Evolutionary conservation across 805 yeast genomes (phyloP), one percentile per base, ranked within the genome.

Genomic region (Metschnikowia colocasiae): DNA sequence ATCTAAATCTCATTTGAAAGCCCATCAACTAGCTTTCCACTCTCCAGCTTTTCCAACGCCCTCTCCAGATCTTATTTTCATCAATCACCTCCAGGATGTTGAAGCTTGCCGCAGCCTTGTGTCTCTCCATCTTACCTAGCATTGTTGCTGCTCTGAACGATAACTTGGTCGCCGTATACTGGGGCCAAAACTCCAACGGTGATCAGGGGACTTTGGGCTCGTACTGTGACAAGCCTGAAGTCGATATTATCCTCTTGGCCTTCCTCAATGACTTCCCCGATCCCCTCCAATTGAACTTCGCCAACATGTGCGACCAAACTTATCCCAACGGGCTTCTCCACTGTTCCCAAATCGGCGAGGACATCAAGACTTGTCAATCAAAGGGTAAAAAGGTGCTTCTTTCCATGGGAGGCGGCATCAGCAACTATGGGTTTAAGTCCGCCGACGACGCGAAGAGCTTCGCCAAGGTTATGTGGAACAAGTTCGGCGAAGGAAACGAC

Each of bases 141-240:
- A n/a, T 39, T 20, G 26, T n/a, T 12, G 41, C 42, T 29, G 34
- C 34, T 9, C 42, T 29, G 42, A 19, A 8, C 13, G 42, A 39
- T 27, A 41, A 41, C 26, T 45, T 87, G 54, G 79, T 88, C 32
- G 96, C 85, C 19, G 74, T 86, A 6, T 89, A 89, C 68, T 89
- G 96, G 96, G 96, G 97, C 45, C 96, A 89, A 67, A 79, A 80
- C 57, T 81, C 92, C 13, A 46, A 46, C 44, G 82, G 78, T 9
- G 39, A 56, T 39, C 82, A 79, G 56, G 67, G 69, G 47, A 41
- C 61, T 22, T 59, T 72, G 55, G 54, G 56, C 32, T 46, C 62
- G 40, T 87, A 87, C 71, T 89, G 97, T 74, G 70, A 73, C 49
- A 73, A 81, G 43, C 78, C 80, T 46, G 75, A 80, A 40, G 89